Evolutionary conservation across 345 rosid species (phyloP), one percentile per base, ranked within the genome.

Genomic region (Eucalyptus brandiana): DNA sequence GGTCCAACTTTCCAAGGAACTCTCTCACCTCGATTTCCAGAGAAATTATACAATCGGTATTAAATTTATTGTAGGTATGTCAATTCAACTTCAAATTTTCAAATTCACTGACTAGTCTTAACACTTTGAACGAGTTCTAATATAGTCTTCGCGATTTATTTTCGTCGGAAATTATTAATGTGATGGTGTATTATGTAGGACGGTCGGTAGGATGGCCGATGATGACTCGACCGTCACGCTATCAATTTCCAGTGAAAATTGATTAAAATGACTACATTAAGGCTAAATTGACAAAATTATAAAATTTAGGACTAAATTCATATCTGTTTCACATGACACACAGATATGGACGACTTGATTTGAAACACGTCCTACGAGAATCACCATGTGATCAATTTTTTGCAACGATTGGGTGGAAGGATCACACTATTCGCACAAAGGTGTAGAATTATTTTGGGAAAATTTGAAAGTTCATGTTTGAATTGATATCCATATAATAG

Each of bases 181-280:
- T 3, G 4, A 0, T 0, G 0, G 1, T 65, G 9, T 1, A n/a
- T 30, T 30, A 13, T 0, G 1, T 56, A 9, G 62, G 62, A 56
- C 3, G 2, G 28, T 6, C 0, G 6, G 30, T 10, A 10, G 1
- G 12, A 23, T 0, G 62, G 13, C 13, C 1, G 3, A 2, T 10
- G 26, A 56, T 56, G 62, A 56, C 28, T 56, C 1, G 0, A 56
- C 3, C 4, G 0, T 54, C 24, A 54, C 5, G 1, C 58, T 54
- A 54, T 0, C 30, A 21, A 56, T 56, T 23, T 9, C 1, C 0
- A 0, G 0, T 0, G 3, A 9, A 56, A 56, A 24, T 56, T 56
- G 6, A 24, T 1, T 23, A 24, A 2, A 24, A 24, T 10, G 3
- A 56, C 2, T 5, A 10, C 3, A 56, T 56, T 24, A 56, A 24